Percentiles rank a stretch among this genome's conserved stretches.
phyloP scores from a whole-genome alignment of 768 basidiomycete species.

The Leucosporidium creatinivorum region DNA sequence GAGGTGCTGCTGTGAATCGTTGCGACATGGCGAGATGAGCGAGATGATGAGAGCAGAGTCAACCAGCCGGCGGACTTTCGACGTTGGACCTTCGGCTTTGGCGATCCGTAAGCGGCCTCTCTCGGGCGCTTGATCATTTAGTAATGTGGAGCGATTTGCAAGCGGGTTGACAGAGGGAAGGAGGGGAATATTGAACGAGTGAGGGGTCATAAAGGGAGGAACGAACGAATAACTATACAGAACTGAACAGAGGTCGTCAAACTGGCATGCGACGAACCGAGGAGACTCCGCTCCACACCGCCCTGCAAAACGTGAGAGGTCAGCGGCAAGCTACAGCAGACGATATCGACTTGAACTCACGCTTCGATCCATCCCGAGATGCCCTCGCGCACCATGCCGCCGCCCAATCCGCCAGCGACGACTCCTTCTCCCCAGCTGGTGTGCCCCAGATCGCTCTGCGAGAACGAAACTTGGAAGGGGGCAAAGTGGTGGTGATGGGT shows the following conservation, averaged over 20 bases:
- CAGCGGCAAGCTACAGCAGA: background rate
- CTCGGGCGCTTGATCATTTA: too few relatives aligned
- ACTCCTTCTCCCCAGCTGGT: background rate
- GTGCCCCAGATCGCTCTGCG: background rate
- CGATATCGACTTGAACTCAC: background rate
- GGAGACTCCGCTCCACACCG: slow-evolving; percentile 21
- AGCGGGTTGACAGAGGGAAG: too few relatives aligned
- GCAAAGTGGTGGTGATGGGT: slow-evolving; percentile 20
- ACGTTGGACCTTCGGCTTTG: too few relatives aligned
- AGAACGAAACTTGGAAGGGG: slow-evolving; percentile 8
- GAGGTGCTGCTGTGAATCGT: too few relatives aligned
- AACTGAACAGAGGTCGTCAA: slow-evolving; percentile 1
- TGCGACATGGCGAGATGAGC: too few relatives aligned
- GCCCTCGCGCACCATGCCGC: slow-evolving; percentile 5
- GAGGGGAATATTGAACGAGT: too few relatives aligned
- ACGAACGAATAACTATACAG: background rate
- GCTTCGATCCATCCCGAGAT: background rate
- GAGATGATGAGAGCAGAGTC: too few relatives aligned
- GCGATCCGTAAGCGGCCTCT: too few relatives aligned
- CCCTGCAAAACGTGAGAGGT: background rate
- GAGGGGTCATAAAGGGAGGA: background rate
- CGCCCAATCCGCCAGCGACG: slow-evolving; percentile 11
- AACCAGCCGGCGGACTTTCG: too few relatives aligned
- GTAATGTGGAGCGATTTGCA: too few relatives aligned
- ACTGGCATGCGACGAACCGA: slow-evolving; percentile 12